Conservation (phyloP, 148 eudicot species). For the Gaultheria prostrata region DNA sequence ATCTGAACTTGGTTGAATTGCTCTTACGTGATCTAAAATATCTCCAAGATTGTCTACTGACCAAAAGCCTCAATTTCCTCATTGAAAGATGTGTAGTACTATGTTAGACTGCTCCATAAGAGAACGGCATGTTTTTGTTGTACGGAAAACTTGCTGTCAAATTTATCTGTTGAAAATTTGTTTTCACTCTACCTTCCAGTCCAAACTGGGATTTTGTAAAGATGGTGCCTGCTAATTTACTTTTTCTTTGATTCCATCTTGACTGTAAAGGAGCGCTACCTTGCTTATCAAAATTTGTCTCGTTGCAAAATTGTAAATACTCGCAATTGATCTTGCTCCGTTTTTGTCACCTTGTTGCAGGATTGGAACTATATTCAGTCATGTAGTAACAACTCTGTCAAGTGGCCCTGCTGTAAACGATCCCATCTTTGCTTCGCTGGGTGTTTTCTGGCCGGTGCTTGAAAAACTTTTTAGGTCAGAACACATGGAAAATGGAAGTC, state of each 20-base stretch:
- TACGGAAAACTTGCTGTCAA: background rate
- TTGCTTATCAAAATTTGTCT: background rate
- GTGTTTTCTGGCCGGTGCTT: slow-evolving; percentile 86
- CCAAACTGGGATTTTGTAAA: slow-evolving; percentile 3
- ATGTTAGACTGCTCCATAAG: no score
- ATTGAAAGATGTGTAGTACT: background rate
- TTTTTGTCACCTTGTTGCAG: slow-evolving; percentile 33
- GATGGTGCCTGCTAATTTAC: background rate
- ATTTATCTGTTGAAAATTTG: background rate
- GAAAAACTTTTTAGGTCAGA: slow-evolving; percentile 74
- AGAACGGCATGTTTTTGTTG: background rate
- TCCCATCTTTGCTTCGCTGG: slow-evolving; percentile 51
- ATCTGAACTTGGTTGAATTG: background rate
- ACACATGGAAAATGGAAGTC: slow-evolving; percentile 67
- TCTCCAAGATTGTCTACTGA: background rate
- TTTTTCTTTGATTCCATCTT: background rate
- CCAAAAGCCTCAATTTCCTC: background rate
- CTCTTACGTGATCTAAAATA: background rate
- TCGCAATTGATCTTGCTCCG: slow-evolving; percentile 15
- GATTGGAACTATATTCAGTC: slow-evolving; percentile 73
- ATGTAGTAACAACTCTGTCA: slow-evolving; percentile 54
- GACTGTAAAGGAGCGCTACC: background rate
- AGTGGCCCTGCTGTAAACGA: slow-evolving; percentile 48
- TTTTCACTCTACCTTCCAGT: background rate
- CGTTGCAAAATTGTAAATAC: background rate